These are phyloP conservation scores for Centella asiatica DNA, from an alignment of 129 eudicot species.

Conservation along the genomic window DNA sequence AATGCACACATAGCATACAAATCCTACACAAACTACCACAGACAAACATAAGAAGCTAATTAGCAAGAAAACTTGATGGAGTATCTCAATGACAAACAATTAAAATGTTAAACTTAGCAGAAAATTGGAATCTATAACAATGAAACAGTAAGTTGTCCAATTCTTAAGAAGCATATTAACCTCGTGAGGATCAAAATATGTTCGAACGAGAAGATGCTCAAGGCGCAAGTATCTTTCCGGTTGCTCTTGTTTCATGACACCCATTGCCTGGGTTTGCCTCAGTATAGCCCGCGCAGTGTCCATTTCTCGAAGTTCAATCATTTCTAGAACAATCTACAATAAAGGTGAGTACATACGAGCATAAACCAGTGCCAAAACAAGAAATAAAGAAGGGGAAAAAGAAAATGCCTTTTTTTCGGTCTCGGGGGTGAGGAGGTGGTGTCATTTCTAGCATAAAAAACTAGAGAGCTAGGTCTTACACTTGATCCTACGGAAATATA, in stretches of 20 bases:
- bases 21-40: too few relatives aligned
- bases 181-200: constrained; percentile 98
- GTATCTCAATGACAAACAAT: neutral
- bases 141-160: neutral
- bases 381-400: neutral
- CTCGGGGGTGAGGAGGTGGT: too few relatives aligned
- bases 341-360: constrained; percentile 1
- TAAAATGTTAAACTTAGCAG: neutral
- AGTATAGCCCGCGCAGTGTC: constrained; percentile 97
- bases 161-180: constrained; percentile 22
- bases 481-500: neutral
- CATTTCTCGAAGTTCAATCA: constrained; percentile 98
- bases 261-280: constrained; percentile 98
- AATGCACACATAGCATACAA: too few relatives aligned
- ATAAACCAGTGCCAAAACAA: constrained; percentile 9
- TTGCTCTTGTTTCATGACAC: constrained; percentile 97
- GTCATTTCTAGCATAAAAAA: too few relatives aligned
- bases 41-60: too few relatives aligned
- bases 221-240: constrained; percentile 95
- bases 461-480: neutral
- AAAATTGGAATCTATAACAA: neutral
- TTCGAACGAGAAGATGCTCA: constrained; percentile 96
- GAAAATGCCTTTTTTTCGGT: neutral
- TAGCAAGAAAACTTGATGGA: too few relatives aligned
- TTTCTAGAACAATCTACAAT: constrained; percentile 84